These are phyloP conservation scores for Marasmius tenuissimus DNA, from an alignment of 1,284 basidiomycete genomes.

Conservation along the genomic window DNA sequence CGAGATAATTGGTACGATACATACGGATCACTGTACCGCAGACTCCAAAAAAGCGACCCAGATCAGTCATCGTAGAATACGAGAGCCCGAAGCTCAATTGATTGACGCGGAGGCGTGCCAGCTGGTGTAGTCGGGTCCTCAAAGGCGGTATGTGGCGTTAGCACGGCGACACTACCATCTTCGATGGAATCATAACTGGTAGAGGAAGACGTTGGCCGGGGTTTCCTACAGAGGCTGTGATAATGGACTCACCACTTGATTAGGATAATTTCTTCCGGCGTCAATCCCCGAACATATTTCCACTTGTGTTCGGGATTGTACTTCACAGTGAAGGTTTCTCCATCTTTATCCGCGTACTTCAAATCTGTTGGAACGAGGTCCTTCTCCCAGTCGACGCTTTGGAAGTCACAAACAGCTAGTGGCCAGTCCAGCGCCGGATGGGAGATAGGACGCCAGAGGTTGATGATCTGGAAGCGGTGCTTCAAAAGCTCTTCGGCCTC, in stretches of 20 bases:
- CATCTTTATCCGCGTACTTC: constrained; percentile 52
- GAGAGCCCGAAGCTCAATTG: too few species aligned
- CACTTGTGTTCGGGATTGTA: constrained; percentile 56
- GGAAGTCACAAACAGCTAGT: constrained; percentile 61
- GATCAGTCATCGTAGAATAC: too few species aligned
- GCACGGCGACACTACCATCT: too few species aligned
- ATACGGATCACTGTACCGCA: too few species aligned
- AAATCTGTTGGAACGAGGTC: constrained; percentile 54
- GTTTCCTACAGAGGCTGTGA: too few species aligned
- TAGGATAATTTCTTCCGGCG: constrained; percentile 60
- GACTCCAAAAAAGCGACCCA: too few species aligned
- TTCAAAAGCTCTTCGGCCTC: constrained; percentile 46
- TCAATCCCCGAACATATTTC: constrained; percentile 66
- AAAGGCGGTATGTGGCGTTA: too few species aligned
- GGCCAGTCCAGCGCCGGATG: constrained; percentile 58
- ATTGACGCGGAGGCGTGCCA: too few species aligned
- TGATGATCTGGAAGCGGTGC: constrained; percentile 67
- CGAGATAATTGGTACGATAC: too few species aligned
- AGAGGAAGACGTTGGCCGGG: too few species aligned
- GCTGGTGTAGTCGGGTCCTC: too few species aligned
- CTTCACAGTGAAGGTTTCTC: constrained; percentile 58
- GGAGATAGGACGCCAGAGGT: constrained; percentile 69
- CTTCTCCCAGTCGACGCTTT: constrained; percentile 46
- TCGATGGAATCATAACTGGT: too few species aligned
- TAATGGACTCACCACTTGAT: constrained; percentile 54